phyloP scores from a whole-genome alignment of 352 stramenopile genomes.

The Phytophthora palmivora region DNA sequence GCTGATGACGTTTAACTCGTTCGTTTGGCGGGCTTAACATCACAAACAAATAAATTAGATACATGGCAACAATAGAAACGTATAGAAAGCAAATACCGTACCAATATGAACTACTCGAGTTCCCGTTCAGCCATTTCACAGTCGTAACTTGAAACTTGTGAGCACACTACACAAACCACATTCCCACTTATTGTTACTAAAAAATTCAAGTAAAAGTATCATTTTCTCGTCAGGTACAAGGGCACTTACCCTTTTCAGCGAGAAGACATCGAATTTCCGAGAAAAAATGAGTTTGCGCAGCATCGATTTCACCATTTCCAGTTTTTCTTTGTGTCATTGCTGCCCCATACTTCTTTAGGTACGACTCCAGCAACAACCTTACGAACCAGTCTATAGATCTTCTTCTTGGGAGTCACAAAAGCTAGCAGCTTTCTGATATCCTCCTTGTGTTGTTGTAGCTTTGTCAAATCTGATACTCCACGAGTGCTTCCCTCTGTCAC shows the following conservation, averaged over 20 bases:
- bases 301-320: conserved; percentile 62
- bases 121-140: conserved; percentile 47
- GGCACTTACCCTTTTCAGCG: conserved; percentile 53
- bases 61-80: no score
- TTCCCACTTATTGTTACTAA: conserved; percentile 1
- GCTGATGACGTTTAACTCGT: conserved; percentile 43
- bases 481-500: background rate
- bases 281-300: conserved; percentile 56
- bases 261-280: conserved; percentile 66
- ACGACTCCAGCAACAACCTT: conserved; percentile 60
- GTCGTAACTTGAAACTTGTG: conserved; percentile 50
- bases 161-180: conserved; percentile 32
- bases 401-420: conserved; percentile 53
- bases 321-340: conserved; percentile 41
- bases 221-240: background rate
- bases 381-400: conserved; percentile 56
- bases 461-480: conserved; percentile 25
- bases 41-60: no score
- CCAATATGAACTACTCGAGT: conserved; percentile 36
- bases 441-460: conserved; percentile 59
- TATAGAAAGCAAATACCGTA: conserved; percentile 7
- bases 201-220: background rate
- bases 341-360: conserved; percentile 68
- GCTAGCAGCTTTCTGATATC: conserved; percentile 53
- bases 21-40: conserved; percentile 66